A percentile compares a stretch with the other conserved stretches of the same genome.
Conservation (phyloP, 306 rosid genomes). For the Cicer judaicum region DNA sequence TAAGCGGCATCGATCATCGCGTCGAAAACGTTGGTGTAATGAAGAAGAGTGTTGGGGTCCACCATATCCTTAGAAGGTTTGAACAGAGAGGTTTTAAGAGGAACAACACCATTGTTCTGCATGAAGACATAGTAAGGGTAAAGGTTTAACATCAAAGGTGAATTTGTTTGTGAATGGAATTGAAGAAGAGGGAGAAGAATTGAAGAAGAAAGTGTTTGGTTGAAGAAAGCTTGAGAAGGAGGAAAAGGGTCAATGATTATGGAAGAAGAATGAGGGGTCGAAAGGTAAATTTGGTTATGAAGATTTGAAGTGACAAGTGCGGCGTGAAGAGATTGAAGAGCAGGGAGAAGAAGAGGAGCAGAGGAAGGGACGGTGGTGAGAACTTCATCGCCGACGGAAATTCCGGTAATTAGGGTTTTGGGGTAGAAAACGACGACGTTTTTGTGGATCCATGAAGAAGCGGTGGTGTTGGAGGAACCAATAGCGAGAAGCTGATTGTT, state of each 20-base stretch:
- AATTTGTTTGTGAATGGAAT: conserved; percentile 68
- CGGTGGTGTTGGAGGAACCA: conserved; percentile 89
- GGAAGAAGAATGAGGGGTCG: conserved; percentile 85
- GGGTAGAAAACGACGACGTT: conserved; percentile 85
- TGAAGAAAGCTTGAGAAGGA: conserved; percentile 92
- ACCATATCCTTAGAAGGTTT: conserved; percentile 94
- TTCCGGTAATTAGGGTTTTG: conserved; percentile 64
- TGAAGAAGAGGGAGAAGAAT: conserved; percentile 64
- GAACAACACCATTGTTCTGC: conserved; percentile 95
- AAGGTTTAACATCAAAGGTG: conserved; percentile 92
- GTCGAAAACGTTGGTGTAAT: conserved; percentile 81
- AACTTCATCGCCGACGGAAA: conserved; percentile 95
- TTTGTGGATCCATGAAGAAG: conserved; percentile 81
- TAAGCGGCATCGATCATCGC: conserved; percentile 94
- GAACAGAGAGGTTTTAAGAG: conserved; percentile 79
- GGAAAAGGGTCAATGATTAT: conserved; percentile 90
- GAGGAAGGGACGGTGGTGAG: conserved; percentile 74
- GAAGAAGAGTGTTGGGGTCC: conserved; percentile 92
- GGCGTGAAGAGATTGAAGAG: conserved; percentile 71
- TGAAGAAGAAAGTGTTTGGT: conserved; percentile 56
- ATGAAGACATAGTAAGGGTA: conserved; percentile 93
- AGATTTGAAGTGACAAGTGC: conserved; percentile 86
- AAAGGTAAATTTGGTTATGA: conserved; percentile 65
- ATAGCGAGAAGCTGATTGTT: conserved; percentile 89
- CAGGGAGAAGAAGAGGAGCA: conserved; percentile 74